These are phyloP conservation scores for Arachnopeziza araneosa DNA, from an alignment of 2,329 filamentous ascomycete genomes.

Conservation along the genomic window DNA sequence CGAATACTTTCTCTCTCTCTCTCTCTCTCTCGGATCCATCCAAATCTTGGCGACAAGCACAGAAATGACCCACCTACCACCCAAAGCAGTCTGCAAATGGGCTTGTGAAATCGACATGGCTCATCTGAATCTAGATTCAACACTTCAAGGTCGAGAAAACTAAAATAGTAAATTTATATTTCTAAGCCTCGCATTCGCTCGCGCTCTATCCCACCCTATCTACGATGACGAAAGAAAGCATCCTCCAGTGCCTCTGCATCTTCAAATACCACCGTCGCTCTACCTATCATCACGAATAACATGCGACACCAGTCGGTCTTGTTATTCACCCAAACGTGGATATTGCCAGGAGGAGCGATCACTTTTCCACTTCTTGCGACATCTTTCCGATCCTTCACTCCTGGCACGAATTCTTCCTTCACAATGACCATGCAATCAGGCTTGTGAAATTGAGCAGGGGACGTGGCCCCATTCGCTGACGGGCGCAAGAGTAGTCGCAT, in stretches of 20 bases:
- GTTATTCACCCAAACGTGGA: conserved; percentile 39
- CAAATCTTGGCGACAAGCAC: too few relatives aligned
- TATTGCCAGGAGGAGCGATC: conserved; percentile 36
- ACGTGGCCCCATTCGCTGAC: conserved; percentile 30
- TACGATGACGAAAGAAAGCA: conserved; percentile 3
- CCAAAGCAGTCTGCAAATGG: too few relatives aligned
- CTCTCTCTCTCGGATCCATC: too few relatives aligned
- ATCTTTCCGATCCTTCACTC: conserved; percentile 35
- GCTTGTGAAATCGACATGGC: not conserved
- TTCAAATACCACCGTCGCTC: conserved; percentile 34
- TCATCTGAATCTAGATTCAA: not conserved
- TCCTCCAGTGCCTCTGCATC: conserved; percentile 34
- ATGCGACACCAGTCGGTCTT: conserved; percentile 34
- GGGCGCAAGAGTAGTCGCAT: conserved; percentile 19
- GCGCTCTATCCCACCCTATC: too few relatives aligned
- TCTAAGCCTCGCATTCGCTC: too few relatives aligned
- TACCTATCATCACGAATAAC: conserved; percentile 36
- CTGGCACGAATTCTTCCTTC: conserved; percentile 34
- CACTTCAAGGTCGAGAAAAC: too few relatives aligned
- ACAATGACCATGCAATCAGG: conserved; percentile 37
- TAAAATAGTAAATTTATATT: not conserved
- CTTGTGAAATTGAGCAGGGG: conserved; percentile 17
- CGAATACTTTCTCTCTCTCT: too few relatives aligned
- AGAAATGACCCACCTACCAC: too few relatives aligned
- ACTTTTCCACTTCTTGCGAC: conserved; percentile 35